Percentiles rank a stretch among this genome's conserved stretches.
Evolutionary conservation across 257 asterid species (phyloP).

Genomic region (Nicotiana tomentosiformis): DNA sequence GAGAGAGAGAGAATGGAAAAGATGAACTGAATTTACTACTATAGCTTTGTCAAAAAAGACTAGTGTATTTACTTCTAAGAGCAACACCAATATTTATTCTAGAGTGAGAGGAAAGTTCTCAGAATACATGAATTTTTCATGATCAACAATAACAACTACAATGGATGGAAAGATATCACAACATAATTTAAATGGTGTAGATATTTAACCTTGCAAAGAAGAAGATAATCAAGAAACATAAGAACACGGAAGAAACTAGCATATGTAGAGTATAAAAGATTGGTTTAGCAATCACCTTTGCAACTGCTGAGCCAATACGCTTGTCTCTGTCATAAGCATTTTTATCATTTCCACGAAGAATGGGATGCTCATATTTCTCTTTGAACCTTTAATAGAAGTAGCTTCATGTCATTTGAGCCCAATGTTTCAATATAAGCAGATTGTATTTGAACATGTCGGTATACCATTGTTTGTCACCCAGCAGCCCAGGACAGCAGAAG

Average conservation of each 20-base stretch:
- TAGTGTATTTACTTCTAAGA: neutral
- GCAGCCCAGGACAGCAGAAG: constrained; percentile 84
- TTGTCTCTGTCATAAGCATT: constrained; percentile 93
- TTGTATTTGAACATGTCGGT: constrained; percentile 11
- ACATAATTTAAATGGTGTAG: neutral
- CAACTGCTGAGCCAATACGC: constrained; percentile 77
- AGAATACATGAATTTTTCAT: neutral
- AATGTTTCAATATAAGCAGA: constrained; percentile 5
- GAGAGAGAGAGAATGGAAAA: neutral
- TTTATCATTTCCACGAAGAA: constrained; percentile 84
- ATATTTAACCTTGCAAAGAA: neutral
- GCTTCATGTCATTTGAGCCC: neutral
- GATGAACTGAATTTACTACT: neutral
- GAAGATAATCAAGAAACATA: constrained; percentile 3
- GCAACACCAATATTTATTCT: neutral
- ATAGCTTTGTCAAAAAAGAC: neutral
- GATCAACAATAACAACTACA: neutral
- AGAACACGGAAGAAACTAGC: neutral
- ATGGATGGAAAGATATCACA: neutral
- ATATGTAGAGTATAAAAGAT: neutral
- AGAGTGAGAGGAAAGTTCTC: neutral
- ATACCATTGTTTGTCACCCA: constrained; percentile 86
- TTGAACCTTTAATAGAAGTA: constrained; percentile 52
- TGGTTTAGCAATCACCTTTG: constrained; percentile 50
- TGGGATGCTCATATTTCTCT: constrained; percentile 68